These are phyloP conservation scores for Podaxis sp. DNA, from an alignment of 768 basidiomycete genomes.

Conservation along the genomic window DNA sequence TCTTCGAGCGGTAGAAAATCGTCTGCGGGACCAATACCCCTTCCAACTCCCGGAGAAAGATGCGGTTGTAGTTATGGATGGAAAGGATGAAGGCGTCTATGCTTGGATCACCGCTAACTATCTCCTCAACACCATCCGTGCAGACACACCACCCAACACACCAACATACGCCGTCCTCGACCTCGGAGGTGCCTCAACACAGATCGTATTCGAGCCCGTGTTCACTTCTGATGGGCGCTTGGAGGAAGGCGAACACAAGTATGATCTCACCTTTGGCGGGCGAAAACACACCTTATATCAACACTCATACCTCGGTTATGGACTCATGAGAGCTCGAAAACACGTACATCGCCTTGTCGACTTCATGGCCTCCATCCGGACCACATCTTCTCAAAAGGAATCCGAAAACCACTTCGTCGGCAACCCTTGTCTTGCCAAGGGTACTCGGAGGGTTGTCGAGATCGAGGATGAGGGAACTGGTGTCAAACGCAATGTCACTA, in stretches of 20 bases:
- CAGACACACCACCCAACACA: constrained; percentile 40
- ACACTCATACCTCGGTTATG: constrained; percentile 97
- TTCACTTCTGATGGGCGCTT: constrained; percentile 41
- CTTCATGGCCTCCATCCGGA: constrained; percentile 65
- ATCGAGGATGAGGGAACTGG: constrained; percentile 49
- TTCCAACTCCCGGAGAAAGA: constrained; percentile 57
- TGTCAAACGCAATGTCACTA: constrained; percentile 63
- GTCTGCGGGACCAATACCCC: constrained; percentile 59
- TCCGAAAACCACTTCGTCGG: constrained; percentile 32
- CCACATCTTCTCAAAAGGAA: constrained; percentile 14
- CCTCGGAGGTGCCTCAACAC: constrained; percentile 94
- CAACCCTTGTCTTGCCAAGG: constrained; percentile 82
- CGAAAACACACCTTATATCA: constrained; percentile 80
- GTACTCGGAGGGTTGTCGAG: constrained; percentile 60
- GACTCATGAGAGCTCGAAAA: constrained; percentile 83
- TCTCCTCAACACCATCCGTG: constrained; percentile 71
- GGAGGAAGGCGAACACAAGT: constrained; percentile 89
- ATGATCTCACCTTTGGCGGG: constrained; percentile 75
- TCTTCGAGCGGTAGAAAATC: constrained; percentile 64
- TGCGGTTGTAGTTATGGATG: constrained; percentile 90
- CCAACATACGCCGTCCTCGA: constrained; percentile 87
- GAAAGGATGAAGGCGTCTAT: constrained; percentile 94
- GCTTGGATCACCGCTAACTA: constrained; percentile 99
- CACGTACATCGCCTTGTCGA: constrained; percentile 88
- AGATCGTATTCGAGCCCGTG: constrained; percentile 93